phyloP scores from a whole-genome alignment of 306 rosid species.

The Sphenostylis stenocarpa region DNA sequence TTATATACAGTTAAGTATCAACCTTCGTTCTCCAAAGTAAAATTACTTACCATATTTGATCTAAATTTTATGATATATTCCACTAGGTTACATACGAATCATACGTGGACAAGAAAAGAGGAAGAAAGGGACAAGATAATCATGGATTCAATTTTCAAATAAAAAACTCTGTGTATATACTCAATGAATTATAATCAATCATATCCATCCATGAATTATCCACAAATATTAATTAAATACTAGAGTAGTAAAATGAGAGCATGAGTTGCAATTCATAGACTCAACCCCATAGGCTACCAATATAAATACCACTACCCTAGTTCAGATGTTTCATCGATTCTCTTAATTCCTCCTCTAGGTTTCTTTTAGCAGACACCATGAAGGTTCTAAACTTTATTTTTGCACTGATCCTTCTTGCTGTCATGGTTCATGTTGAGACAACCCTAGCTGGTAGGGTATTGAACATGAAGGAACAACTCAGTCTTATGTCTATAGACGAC shows the following conservation, averaged over 20 bases:
- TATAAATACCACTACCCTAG: constrained; percentile 47
- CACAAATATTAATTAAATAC: not conserved
- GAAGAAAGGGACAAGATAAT: not conserved
- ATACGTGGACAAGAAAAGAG: not conserved
- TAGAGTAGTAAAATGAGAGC: constrained; percentile 14
- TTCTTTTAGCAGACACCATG: constrained; percentile 26
- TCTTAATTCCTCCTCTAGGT: not conserved
- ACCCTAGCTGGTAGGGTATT: constrained; percentile 47
- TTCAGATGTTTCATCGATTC: not conserved
- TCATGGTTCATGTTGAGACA: constrained; percentile 41
- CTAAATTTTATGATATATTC: too few species aligned
- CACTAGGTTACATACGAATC: too few species aligned
- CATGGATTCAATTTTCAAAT: not conserved
- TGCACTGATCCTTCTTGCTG: constrained; percentile 43
- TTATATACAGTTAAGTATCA: not conserved
- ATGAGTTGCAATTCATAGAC: not conserved
- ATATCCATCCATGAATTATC: too few species aligned
- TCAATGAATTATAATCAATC: too few species aligned
- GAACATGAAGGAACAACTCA: constrained; percentile 22
- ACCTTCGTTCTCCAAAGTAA: not conserved
- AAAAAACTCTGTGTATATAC: too few species aligned
- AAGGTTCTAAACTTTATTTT: constrained; percentile 34
- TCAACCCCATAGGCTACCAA: not conserved
- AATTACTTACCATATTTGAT: too few species aligned
- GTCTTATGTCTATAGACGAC: constrained; percentile 50